Percentiles rank a stretch among this genome's conserved stretches.
Conservation (phyloP, 2,329 filamentous ascomycete genomes). For the Ophiocordyceps robertsii region DNA sequence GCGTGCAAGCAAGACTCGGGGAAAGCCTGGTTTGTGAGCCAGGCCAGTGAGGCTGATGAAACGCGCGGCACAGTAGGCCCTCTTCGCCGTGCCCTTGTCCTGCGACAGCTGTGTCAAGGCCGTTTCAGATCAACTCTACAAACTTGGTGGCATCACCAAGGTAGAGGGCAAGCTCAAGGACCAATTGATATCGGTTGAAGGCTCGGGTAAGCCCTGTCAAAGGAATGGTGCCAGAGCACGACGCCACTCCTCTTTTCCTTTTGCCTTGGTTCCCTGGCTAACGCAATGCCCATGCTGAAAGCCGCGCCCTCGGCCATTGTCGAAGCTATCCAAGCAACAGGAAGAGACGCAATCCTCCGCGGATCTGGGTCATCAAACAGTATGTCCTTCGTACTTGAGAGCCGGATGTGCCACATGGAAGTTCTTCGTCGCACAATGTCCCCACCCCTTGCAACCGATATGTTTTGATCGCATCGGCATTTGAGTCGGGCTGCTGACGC, state of each 20-base stretch:
- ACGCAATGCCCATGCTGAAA: constrained; percentile 9
- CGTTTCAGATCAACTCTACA: constrained; percentile 65
- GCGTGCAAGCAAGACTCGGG: not conserved
- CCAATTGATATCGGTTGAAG: constrained; percentile 74
- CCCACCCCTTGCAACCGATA: not conserved
- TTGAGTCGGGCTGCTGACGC: not conserved
- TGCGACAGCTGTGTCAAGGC: constrained; percentile 83
- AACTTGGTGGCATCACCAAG: constrained; percentile 67
- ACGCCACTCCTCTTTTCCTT: too few species aligned
- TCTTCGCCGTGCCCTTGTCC: constrained; percentile 88
- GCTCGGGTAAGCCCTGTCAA: constrained; percentile 44
- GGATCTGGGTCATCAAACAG: constrained; percentile 78
- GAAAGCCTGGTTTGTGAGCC: not conserved
- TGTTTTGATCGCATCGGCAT: not conserved
- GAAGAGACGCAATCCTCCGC: constrained; percentile 85
- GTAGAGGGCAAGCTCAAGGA: constrained; percentile 72
- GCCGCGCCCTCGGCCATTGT: constrained; percentile 85
- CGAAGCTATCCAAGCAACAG: constrained; percentile 74
- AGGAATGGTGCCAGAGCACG: too few species aligned
- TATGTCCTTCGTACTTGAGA: constrained; percentile 28
- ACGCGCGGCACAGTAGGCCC: constrained; percentile 46
- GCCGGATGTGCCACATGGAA: not conserved
- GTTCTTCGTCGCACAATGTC: not conserved
- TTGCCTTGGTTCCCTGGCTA: too few species aligned
- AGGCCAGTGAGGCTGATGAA: constrained; percentile 10